These are phyloP conservation scores for Eimeria brunetti DNA, from an alignment of 169 alveolate species.

Conservation along the genomic window DNA sequence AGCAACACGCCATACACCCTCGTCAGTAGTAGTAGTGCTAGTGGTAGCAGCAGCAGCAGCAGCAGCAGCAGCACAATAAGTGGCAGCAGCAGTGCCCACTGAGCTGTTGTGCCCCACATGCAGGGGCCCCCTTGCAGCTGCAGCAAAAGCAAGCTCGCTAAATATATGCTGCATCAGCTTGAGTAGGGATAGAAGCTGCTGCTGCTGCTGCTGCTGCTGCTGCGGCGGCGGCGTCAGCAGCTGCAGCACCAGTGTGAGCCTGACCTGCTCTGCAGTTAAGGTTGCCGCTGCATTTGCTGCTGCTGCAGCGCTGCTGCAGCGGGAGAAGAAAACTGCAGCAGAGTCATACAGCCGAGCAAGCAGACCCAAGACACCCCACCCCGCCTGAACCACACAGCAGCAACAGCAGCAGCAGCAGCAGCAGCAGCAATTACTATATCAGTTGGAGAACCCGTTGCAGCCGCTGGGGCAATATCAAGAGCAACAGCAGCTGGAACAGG, in stretches of 20 bases:
- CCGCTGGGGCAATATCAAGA: not conserved
- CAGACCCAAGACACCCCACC: slow-evolving; percentile 16
- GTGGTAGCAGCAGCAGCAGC: no score
- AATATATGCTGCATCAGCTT: not conserved
- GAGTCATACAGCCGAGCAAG: slow-evolving; percentile 43
- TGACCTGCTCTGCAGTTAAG: slow-evolving; percentile 50
- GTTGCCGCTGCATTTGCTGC: not conserved
- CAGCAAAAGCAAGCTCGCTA: not conserved
- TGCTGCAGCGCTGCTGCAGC: slow-evolving; percentile 9
- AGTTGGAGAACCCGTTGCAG: not conserved
- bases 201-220: not conserved
- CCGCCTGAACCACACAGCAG: slow-evolving; percentile 23
- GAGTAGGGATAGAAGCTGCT: not conserved
- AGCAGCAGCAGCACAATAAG: not conserved
- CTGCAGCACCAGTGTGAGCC: not conserved
- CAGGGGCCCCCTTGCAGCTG: no score
- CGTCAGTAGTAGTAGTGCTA: not conserved
- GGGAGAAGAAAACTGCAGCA: not conserved
- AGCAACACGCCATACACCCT: slow-evolving; percentile 5
- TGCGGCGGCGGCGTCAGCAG: not conserved
- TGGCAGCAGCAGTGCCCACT: not conserved
- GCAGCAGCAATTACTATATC: not conserved
- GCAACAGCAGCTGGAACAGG: not conserved
- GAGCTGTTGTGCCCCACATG: not conserved
- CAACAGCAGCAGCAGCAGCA: not conserved